phyloP scores from a whole-genome alignment of 176 grass and related monocot species.

The Luzula sylvatica region DNA sequence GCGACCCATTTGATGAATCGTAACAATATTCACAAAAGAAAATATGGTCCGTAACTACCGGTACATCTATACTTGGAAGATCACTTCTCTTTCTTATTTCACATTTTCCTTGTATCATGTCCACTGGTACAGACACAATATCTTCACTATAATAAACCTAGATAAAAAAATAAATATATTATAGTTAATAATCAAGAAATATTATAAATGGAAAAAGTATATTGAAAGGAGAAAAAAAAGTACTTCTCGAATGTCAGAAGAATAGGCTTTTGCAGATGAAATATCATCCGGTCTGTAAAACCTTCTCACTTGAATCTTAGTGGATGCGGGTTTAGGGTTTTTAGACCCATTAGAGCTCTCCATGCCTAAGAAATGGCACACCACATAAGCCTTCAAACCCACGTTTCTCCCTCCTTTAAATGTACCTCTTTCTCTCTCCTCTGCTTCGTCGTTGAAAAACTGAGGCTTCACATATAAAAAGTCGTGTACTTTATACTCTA shows the following conservation, averaged over 20 bases:
- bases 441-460: conserved; percentile 24
- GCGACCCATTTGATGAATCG: conserved; percentile 42
- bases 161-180: conserved; percentile 17
- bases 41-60: conserved; percentile 36
- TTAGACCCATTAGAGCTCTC: conserved; percentile 21
- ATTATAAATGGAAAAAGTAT: neutral
- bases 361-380: conserved; percentile 42
- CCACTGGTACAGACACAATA: conserved; percentile 29
- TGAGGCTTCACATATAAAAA: conserved; percentile 47
- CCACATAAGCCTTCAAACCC: conserved; percentile 51
- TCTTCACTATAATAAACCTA: conserved; percentile 68
- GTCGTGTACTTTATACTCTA: conserved; percentile 38
- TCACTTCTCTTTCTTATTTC: conserved; percentile 37
- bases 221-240: neutral
- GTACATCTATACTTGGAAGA: conserved; percentile 34
- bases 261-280: conserved; percentile 52
- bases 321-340: conserved; percentile 23
- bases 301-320: conserved; percentile 37
- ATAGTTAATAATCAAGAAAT: neutral
- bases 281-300: conserved; percentile 69
- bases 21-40: conserved; percentile 69
- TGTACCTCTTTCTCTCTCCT: conserved; percentile 21
- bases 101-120: conserved; percentile 63
- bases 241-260: conserved; percentile 70
- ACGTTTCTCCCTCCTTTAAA: conserved; percentile 59